A percentile compares a stretch with the other conserved stretches of the same genome.
Evolutionary conservation across 257 asterid species (phyloP).

Genomic region (Ajuga chamaepitys): DNA sequence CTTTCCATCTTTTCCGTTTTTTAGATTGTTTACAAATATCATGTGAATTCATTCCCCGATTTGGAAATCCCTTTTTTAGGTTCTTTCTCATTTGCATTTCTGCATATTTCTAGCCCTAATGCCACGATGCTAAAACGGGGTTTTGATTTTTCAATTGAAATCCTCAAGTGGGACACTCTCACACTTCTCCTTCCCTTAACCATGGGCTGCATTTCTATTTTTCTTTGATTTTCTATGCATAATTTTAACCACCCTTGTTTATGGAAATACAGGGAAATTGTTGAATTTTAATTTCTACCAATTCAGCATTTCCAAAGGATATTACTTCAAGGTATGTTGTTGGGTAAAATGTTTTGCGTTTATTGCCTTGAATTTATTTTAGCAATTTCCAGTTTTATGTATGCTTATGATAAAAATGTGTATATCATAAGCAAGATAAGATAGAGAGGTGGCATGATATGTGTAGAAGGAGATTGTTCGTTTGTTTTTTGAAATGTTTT

Average conservation of each 20-base stretch:
- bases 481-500: not conserved
- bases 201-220: not conserved
- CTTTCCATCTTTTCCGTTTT: slow-evolving; percentile 9
- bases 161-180: slow-evolving; percentile 16
- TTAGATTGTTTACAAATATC: not conserved
- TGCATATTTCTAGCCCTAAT: slow-evolving; percentile 13
- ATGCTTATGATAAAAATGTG: not conserved
- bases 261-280: slow-evolving; percentile 22
- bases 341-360: not conserved
- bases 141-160: slow-evolving; percentile 13
- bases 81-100: slow-evolving; percentile 13
- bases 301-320: slow-evolving; percentile 16
- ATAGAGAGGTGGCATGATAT: not conserved
- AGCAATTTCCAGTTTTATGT: not conserved
- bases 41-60: slow-evolving; percentile 20
- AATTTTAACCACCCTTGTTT: slow-evolving; percentile 15
- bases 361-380: not conserved
- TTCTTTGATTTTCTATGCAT: not conserved
- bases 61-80: slow-evolving; percentile 32
- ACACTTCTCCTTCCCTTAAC: slow-evolving; percentile 5
- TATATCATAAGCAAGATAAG: not conserved
- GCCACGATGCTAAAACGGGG: slow-evolving; percentile 19
- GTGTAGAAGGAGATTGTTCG: not conserved
- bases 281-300: slow-evolving; percentile 9
- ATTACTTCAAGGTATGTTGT: slow-evolving; percentile 12